Percentiles rank a stretch among this genome's conserved stretches.
Evolutionary conservation across 192 early-diverging fungal genomes (phyloP).

Genomic region (Polychytrium aggregatum): DNA sequence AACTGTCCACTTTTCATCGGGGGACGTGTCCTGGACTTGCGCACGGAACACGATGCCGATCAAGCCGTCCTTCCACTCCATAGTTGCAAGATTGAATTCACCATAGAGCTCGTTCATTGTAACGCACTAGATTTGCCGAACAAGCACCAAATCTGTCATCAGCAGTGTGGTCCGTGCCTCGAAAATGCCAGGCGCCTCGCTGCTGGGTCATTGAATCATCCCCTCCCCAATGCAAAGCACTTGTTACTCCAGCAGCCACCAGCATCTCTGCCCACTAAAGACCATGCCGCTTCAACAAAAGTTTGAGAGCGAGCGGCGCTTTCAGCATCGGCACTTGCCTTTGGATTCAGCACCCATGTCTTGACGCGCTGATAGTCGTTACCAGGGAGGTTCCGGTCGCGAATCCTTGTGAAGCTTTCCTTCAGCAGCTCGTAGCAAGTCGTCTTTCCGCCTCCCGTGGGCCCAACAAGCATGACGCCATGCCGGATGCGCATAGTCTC

Average conservation of each 20-base stretch:
- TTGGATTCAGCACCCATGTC: slow-evolving; percentile 51
- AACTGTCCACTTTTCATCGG: slow-evolving; percentile 53
- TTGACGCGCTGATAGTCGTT: slow-evolving; percentile 35
- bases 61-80: slow-evolving; percentile 56
- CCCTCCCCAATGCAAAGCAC: no score
- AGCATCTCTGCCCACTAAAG: background rate
- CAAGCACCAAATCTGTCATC: slow-evolving; percentile 1
- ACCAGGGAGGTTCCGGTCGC: slow-evolving; percentile 17
- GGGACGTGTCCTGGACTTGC: slow-evolving; percentile 40
- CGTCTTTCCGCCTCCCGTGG: slow-evolving; percentile 54
- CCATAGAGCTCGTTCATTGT: slow-evolving; percentile 51
- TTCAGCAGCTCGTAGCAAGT: slow-evolving; percentile 42
- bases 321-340: slow-evolving; percentile 17
- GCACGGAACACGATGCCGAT: slow-evolving; percentile 40
- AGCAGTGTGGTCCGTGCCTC: no score
- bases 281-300: background rate
- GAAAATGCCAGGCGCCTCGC: no score
- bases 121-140: slow-evolving; percentile 22
- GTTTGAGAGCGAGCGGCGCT: background rate
- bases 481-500: slow-evolving; percentile 49
- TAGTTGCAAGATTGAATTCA: slow-evolving; percentile 49
- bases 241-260: background rate
- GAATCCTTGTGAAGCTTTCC: slow-evolving; percentile 28
- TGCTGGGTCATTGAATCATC: background rate
- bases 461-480: slow-evolving; percentile 54